A percentile compares a stretch with the other conserved stretches of the same genome.
phyloP scores from a whole-genome alignment of 768 basidiomycete genomes.

The Calocera cornea region DNA sequence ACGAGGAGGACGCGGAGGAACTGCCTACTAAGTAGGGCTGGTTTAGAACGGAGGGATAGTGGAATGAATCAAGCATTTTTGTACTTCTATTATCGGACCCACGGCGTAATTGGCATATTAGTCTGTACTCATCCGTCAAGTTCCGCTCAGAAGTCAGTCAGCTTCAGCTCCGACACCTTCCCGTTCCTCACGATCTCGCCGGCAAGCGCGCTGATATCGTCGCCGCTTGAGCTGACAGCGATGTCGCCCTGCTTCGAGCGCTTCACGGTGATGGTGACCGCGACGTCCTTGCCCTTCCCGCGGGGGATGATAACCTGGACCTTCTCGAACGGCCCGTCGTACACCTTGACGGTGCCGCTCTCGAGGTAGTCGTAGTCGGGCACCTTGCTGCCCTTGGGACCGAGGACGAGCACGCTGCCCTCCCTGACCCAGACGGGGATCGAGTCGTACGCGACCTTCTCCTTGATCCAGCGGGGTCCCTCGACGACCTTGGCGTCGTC shows the following conservation, averaged over 20 bases:
- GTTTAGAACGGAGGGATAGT: background rate
- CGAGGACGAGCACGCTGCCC: conserved; percentile 44
- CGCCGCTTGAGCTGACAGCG: background rate
- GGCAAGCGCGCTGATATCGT: background rate
- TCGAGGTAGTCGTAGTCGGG: conserved; percentile 50
- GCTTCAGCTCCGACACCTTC: background rate
- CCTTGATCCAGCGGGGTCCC: conserved; percentile 51
- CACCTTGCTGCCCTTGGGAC: conserved; percentile 35
- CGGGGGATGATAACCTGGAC: conserved; percentile 31
- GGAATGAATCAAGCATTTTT: background rate
- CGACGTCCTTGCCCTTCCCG: conserved; percentile 31
- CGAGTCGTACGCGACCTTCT: conserved; percentile 46
- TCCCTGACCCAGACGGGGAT: conserved; percentile 56
- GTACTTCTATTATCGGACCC: background rate
- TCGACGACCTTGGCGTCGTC: conserved; percentile 29
- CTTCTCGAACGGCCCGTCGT: conserved; percentile 34
- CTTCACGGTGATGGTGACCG: conserved; percentile 31
- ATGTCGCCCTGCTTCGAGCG: conserved; percentile 8
- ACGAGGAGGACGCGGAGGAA: background rate
- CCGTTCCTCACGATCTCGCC: background rate
- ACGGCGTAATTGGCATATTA: background rate
- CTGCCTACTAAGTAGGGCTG: background rate
- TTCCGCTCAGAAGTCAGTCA: background rate
- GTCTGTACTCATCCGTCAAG: background rate
- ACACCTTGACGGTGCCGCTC: conserved; percentile 39